Evolutionary conservation across 2,329 filamentous ascomycete species (phyloP), one percentile per base, ranked within the genome.

Genomic region (Fusarium pseudonygamai): DNA sequence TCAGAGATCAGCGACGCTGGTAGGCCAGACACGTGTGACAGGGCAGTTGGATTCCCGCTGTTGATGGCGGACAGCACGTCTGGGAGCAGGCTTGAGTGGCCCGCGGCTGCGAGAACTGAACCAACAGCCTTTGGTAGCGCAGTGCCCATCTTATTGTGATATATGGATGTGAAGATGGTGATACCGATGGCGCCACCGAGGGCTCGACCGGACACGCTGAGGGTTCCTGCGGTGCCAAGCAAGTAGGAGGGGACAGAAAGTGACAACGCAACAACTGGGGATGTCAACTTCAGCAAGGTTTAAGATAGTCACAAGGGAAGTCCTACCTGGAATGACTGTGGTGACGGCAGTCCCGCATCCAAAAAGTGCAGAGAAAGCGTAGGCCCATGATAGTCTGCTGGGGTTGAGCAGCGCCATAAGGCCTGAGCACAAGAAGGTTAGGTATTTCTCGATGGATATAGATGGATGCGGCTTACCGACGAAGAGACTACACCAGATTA

Each of bases 251-350:
- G 49, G 2, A 53, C 49, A 2, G 49, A 53, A 26, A 53, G 24
- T 1, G 49, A 53, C 5, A 53, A 3, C 5, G 49, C 32, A 15
- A 53, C 49, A 7, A 37, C 49, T 52, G 9, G 6, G 0, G 0
- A 26, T 12, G 14, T 8, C 2, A 16, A 12, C 2, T 12, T 52
- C 13, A 15, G 18, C 8, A 26, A 36, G 4, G 0, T 4, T 46
- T 28, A 3, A 20, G 24, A 28, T 7, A 28, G 4, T 4, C 0
- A 15, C 12, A 22, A 15, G 24, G 43, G 13, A 22, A 22, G 3
- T 22, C 26, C 18, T 28, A 46, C 49, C 49, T 36, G 49, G 49
- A 11, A 52, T 52, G 9, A 52, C 49, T 26, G 32, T 52, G 5
- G 49, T 52, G 3, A 52, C 49, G 3, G 49, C 49, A 52, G 49